Base-by-base conservation (phyloP, 148 eudicot genomes). In the Chenopodium album region DNA sequence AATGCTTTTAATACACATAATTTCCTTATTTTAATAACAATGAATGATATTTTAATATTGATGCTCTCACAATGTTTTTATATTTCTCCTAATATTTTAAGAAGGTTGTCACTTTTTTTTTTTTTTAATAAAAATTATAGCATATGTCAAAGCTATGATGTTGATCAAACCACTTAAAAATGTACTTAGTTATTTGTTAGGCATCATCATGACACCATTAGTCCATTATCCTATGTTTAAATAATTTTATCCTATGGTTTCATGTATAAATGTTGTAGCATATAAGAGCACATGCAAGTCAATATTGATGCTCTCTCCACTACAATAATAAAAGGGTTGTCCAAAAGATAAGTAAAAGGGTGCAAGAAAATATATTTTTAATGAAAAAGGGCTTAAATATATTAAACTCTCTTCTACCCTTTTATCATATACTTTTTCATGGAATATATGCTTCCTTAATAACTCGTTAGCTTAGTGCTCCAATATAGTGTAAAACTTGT, bases 261-360 rank as follows among this genome's bases (percentile, higher is more conserved):
- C 7, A 73, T 69, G 75, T 37, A 59, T 59, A 59, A 12, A 56
- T 60, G 71, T 23, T 3, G 16, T 56, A 28, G 78, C 20, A 50
- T 31, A 56, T 46, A 81, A 67, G 66, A 17, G 67, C 75, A 81
- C 84, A 81, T 81, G 79, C 77, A 78, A 83, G 75, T 73, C 75
- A 83, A 83, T 71, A 26, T 32, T 52, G 44, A 65, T 23, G 37
- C 29, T 73, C 65, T 34, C 62, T 71, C n/a, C 80, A 41, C 12
- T 50, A 64, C 62, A 41, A n/a, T 29, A 10, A 29, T 37, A 69
- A 48, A 76, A 11, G 28, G 17, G 28, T 31, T 37, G 34, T 3
- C 22, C 62, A 56, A 52, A 31, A 52, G 17, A 29, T 12, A 17
- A 67, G 46, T 41, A 10, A 32, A 70, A 60, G 48, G 19, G 17